Percentiles rank a stretch among this genome's conserved stretches.
Conservation (phyloP, 192 early-diverging fungal genomes). For the Coemansia sp. region DNA sequence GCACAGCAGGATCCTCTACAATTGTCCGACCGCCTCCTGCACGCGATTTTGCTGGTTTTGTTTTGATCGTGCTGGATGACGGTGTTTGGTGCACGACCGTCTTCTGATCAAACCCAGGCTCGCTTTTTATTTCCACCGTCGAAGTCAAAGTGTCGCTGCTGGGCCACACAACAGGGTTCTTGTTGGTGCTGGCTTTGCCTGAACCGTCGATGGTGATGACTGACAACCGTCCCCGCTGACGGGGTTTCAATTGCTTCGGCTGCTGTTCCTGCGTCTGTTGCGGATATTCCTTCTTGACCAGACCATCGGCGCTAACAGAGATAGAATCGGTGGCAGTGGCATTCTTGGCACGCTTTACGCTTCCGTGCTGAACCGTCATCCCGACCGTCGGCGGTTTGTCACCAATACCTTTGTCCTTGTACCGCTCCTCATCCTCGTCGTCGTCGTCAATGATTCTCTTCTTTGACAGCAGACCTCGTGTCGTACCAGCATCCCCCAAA, state of each 20-base stretch:
- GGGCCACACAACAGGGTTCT: neutral
- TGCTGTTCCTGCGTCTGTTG: neutral
- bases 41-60: conserved; percentile 7
- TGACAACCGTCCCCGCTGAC: neutral
- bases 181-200: conserved; percentile 7
- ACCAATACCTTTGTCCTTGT: neutral
- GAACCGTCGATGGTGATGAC: conserved; percentile 24
- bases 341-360: conserved; percentile 12
- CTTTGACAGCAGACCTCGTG: conserved; percentile 8
- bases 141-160: conserved; percentile 18
- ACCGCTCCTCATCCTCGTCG: conserved; percentile 16
- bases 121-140: conserved; percentile 31
- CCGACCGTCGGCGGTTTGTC: neutral
- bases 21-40: conserved; percentile 28
- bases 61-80: conserved; percentile 3
- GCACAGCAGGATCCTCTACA: conserved; percentile 18
- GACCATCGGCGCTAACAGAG: neutral
- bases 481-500: neutral
- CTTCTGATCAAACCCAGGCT: conserved; percentile 8
- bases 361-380: neutral
- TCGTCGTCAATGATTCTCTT: conserved; percentile 33
- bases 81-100: conserved; percentile 7
- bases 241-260: neutral
- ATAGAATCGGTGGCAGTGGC: neutral
- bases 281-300: neutral